phyloP scores from a whole-genome alignment of 305 asterid genomes.

The Solanum chacoense region DNA sequence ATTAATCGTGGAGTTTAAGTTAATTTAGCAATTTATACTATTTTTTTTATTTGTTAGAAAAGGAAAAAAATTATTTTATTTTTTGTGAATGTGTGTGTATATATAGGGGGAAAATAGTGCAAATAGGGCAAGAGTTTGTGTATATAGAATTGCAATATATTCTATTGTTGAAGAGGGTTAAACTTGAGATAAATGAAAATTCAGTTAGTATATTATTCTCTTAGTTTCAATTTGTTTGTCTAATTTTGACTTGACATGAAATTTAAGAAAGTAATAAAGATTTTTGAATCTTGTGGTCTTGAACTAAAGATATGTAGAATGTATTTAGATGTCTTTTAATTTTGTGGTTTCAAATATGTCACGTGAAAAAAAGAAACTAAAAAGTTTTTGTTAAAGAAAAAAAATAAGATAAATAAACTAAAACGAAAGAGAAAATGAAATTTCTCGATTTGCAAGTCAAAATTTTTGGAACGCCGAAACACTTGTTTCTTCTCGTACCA shows the following conservation, averaged over 20 bases:
- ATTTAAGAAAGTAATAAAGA: background rate
- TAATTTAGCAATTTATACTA: background rate
- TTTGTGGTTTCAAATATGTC: fast-evolving
- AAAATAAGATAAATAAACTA: background rate
- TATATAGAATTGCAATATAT: background rate
- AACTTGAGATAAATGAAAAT: background rate
- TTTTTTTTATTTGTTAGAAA: background rate
- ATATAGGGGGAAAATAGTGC: background rate
- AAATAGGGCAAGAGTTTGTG: background rate
- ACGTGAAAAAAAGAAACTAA: too few relatives aligned
- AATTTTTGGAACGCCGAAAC: background rate
- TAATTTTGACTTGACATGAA: background rate
- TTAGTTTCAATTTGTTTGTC: background rate
- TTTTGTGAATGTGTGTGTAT: background rate
- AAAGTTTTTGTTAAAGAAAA: too few relatives aligned
- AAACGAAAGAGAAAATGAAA: background rate
- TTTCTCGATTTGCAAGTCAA: background rate
- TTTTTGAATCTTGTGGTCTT: background rate
- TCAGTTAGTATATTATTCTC: background rate
- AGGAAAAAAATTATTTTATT: background rate
- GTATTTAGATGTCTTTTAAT: too few relatives aligned
- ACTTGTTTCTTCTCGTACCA: background rate
- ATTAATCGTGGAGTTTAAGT: constrained; percentile 22
- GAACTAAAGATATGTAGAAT: background rate
- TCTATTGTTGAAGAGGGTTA: background rate